phyloP scores from a whole-genome alignment of 345 rosid species.

The Eucalyptus cladocalyx region DNA sequence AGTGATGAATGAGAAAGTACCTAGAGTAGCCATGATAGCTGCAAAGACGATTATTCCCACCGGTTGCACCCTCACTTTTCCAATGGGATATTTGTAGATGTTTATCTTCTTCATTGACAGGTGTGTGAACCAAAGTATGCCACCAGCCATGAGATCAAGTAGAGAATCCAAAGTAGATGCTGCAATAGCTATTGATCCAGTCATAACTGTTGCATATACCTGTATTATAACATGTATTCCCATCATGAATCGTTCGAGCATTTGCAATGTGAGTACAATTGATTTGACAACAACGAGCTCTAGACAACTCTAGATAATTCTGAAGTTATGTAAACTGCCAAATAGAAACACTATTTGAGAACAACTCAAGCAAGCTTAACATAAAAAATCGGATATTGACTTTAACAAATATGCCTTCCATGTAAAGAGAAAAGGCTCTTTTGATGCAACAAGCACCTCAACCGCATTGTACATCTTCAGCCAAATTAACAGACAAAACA shows the following conservation, averaged over 20 bases:
- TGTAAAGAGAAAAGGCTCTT: background rate
- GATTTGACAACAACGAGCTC: background rate
- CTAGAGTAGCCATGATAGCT: constrained; percentile 93
- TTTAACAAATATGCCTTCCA: background rate
- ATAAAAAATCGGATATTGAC: background rate
- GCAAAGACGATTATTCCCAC: constrained; percentile 92
- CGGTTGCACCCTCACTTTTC: constrained; percentile 90
- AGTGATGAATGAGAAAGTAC: constrained; percentile 15
- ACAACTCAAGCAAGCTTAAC: background rate
- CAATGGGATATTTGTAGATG: constrained; percentile 88
- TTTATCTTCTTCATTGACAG: constrained; percentile 75
- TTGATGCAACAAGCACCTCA: background rate
- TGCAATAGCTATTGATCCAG: constrained; percentile 93
- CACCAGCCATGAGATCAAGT: constrained; percentile 95
- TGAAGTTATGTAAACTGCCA: background rate
- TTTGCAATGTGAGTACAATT: background rate
- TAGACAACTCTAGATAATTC: background rate
- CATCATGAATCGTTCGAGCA: background rate
- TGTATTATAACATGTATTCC: background rate
- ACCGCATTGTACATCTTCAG: background rate
- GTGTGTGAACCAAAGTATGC: constrained; percentile 93
- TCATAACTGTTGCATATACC: constrained; percentile 74
- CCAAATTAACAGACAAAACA: background rate
- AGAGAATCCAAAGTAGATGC: constrained; percentile 94
- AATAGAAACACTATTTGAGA: background rate